These are phyloP conservation scores for Fomitopsis serialis DNA, from an alignment of 768 basidiomycete genomes.

Conservation along the genomic window DNA sequence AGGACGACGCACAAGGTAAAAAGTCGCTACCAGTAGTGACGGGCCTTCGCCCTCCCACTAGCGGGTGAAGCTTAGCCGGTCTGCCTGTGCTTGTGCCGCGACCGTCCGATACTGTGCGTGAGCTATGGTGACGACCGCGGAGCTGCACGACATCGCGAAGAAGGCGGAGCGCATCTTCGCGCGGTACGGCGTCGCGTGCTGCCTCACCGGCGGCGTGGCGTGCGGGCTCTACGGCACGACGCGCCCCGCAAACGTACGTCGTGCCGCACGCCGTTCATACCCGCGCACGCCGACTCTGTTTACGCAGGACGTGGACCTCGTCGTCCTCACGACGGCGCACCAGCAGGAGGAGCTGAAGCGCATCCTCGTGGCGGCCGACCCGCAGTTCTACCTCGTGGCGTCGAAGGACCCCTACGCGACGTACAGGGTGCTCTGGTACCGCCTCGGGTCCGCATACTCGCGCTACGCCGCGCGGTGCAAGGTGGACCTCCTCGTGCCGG, in stretches of 20 bases:
- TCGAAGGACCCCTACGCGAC: constrained; percentile 34
- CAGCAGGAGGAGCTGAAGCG: constrained; percentile 36
- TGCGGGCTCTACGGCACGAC: constrained; percentile 17
- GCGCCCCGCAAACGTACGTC: constrained; percentile 18
- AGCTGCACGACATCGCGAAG: constrained; percentile 13
- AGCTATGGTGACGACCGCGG: neutral
- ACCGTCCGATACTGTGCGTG: neutral
- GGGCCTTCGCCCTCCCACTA: no score
- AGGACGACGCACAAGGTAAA: no score
- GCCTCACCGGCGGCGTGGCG: constrained; percentile 20
- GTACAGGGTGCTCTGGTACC: constrained; percentile 38
- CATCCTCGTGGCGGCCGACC: constrained; percentile 25
- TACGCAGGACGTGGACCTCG: constrained; percentile 41
- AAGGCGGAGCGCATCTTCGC: constrained; percentile 11
- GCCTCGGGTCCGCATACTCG: constrained; percentile 7
- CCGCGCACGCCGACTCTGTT: no score
- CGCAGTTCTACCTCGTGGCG: constrained; percentile 32
- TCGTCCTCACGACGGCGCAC: constrained; percentile 31
- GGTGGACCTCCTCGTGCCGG: constrained; percentile 25
- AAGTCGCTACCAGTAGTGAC: no score
- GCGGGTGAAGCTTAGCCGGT: no score
- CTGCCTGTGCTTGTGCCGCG: no score
- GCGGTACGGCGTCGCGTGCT: constrained; percentile 12
- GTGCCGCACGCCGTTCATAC: no score
- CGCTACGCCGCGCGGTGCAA: constrained; percentile 20